Evolutionary conservation across 164 flowering plant genomes (phyloP).

Genomic region (Magnolia sinica): DNA sequence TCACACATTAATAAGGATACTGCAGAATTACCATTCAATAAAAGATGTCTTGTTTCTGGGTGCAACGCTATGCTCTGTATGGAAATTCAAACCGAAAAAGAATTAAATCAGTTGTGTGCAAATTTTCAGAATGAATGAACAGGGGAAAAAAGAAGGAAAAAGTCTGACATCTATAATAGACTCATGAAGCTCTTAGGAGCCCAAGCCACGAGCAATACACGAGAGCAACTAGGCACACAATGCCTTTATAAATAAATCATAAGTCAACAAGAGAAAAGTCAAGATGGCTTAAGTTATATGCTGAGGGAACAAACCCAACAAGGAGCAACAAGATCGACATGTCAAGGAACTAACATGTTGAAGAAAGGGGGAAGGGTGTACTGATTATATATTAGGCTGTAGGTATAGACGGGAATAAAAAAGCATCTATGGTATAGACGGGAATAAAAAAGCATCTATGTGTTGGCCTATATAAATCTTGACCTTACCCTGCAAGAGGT

Average conservation of each 20-base stretch:
- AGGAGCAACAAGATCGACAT: background rate
- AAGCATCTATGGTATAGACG: too few relatives aligned
- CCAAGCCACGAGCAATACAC: background rate
- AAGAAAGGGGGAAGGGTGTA: too few relatives aligned
- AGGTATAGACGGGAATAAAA: too few relatives aligned
- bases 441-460: too few relatives aligned
- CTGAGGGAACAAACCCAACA: background rate
- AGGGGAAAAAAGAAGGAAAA: background rate
- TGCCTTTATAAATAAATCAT: too few relatives aligned
- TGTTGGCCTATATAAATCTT: too few relatives aligned
- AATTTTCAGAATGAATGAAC: background rate
- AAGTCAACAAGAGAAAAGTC: background rate
- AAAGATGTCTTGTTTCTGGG: constrained; percentile 64
- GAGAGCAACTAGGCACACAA: background rate
- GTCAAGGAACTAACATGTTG: too few relatives aligned
- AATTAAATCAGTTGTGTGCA: constrained; percentile 3
- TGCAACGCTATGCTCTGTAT: constrained; percentile 83
- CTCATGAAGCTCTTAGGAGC: background rate
- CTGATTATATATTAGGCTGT: too few relatives aligned
- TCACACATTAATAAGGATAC: background rate
- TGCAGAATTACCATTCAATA: constrained; percentile 62
- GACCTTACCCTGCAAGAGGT: too few relatives aligned
- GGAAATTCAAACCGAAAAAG: background rate
- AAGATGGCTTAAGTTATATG: background rate
- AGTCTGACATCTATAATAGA: background rate